A percentile compares a stretch with the other conserved stretches of the same genome.
These are phyloP conservation scores for Piper longum DNA, from an alignment of 164 flowering plant genomes.

Conservation along the genomic window DNA sequence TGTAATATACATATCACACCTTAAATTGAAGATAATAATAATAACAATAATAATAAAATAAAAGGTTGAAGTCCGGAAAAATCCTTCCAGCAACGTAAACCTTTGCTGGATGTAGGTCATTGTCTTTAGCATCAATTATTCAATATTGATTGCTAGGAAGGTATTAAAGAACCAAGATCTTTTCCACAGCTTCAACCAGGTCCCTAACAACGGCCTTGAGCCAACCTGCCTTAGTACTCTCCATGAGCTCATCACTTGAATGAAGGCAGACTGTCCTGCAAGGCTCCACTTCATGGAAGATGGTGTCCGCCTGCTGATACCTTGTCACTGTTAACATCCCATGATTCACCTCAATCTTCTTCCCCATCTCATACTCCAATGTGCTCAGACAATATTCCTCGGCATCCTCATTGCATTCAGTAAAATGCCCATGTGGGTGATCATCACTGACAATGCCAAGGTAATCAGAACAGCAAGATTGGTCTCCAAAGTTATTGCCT, in stretches of 20 bases:
- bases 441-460: not conserved
- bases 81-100: no score
- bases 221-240: not conserved
- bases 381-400: conserved; percentile 12
- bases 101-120: no score
- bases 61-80: no score
- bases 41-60: no score
- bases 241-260: not conserved
- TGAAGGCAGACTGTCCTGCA: conserved; percentile 6
- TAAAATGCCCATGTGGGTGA: conserved; percentile 2
- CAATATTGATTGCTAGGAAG: no score
- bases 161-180: not conserved
- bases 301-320: not conserved
- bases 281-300: not conserved
- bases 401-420: conserved; percentile 16
- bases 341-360: not conserved
- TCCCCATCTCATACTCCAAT: not conserved
- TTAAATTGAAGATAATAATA: no score
- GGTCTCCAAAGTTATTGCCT: not conserved
- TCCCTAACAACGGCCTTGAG: not conserved
- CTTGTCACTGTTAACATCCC: not conserved
- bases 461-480: not conserved
- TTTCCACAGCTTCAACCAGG: not conserved
- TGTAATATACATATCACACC: no score
- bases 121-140: no score